Conservation (phyloP, 225 moss, liverwort and hornwort genomes). For the Asterella californica region DNA sequence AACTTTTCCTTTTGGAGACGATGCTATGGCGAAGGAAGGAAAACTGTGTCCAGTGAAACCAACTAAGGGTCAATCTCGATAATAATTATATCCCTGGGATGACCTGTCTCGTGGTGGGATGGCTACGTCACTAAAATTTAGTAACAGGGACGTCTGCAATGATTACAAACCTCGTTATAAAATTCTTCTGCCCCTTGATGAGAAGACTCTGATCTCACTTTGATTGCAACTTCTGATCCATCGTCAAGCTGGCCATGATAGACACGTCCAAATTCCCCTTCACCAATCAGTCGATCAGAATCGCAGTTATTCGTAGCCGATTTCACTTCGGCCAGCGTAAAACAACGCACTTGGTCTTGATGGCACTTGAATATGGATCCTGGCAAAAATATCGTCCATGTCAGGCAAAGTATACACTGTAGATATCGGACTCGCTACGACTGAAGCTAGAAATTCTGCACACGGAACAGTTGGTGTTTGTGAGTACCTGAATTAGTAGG, state of each 20-base stretch:
- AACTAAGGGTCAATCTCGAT: not conserved
- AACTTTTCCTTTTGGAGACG: not conserved
- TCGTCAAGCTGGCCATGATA: constrained; percentile 30
- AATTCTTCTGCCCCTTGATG: constrained; percentile 35
- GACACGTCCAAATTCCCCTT: constrained; percentile 40
- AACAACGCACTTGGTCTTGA: not conserved
- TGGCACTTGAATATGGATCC: not conserved
- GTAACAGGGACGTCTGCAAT: not conserved
- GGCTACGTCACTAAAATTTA: not conserved
- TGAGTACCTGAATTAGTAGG: not conserved
- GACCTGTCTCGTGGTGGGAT: not conserved
- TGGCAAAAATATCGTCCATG: not conserved
- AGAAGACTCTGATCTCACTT: constrained; percentile 32
- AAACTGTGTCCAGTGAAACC: not conserved
- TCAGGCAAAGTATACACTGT: not conserved
- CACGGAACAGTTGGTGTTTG: no score
- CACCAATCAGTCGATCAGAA: constrained; percentile 15
- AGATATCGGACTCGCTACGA: not conserved
- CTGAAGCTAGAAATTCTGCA: not conserved
- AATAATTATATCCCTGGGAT: not conserved
- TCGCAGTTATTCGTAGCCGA: not conserved
- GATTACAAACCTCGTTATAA: constrained; percentile 17
- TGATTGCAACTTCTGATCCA: constrained; percentile 34
- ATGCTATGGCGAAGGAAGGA: not conserved
- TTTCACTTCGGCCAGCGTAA: not conserved